Evolutionary conservation across 2,329 filamentous ascomycete genomes (phyloP), one percentile per base, ranked within the genome.

Genomic region (Sclerotinia sclerotiorum): DNA sequence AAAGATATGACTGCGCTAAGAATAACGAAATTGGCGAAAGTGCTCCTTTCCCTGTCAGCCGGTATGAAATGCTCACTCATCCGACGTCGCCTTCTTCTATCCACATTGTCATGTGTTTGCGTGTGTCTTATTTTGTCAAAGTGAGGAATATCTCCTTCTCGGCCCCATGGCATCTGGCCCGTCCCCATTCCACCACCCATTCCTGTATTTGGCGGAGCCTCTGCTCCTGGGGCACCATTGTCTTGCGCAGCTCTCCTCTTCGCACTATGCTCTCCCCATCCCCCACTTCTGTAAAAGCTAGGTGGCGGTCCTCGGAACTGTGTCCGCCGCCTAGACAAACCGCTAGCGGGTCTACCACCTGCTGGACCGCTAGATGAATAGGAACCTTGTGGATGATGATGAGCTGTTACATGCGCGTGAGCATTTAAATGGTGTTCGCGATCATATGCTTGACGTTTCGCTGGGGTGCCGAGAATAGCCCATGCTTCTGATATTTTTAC

Each of bases 301-400:
- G 94, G 94, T 63, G 95, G 94, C 4, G 95, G 94, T 0, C 94
- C 94, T 27, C 86, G 87, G 79, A 96, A 97, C 5, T 89, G 84
- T 2, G 88, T 87, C 3, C 92, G 84, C 32, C 94, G 86, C 52
- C 90, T 86, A 77, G 89, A 93, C 44, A 99, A 82, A 0, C 95
- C 95, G 1, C 88, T 92, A 0, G 95, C 88, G 0, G 94, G 88
- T 0, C 95, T 87, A 1, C 90, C 88, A 64, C 92, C 92, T 3
- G 89, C 89, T 0, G 88, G 90, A 65, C 83, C 81, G 21, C 81
- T 81, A 73, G 83, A 87, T 76, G 84, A 83, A 79, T 85, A 88
- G 63, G 84, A 87, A 69, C 82, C 82, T 56, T 79, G 77, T 78
- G 77, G 69, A 69, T 69, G 70, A 55, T 72, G 49, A 73, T 76